Evolutionary conservation across 129 eudicot genomes (phyloP), one percentile per base, ranked within the genome.

Genomic region (Arctium lappa): DNA sequence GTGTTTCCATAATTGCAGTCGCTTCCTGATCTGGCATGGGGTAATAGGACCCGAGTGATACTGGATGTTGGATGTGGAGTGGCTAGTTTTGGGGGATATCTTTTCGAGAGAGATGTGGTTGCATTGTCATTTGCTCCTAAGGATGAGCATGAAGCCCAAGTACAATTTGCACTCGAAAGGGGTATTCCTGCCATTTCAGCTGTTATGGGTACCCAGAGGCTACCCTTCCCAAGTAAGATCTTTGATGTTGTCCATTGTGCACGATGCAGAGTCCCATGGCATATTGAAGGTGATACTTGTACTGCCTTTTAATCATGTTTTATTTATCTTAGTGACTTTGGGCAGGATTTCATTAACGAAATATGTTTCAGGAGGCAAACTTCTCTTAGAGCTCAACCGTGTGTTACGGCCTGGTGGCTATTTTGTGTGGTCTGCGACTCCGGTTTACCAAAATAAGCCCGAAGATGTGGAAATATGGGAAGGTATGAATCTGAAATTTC

Each of bases 351-450:
- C 34, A 38, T 69, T 69, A 12, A 62, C 48, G 44, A 27, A 5
- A 16, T 87, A 69, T 32, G 9, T 76, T 40, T 73, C 78, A 91
- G 95, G 95, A 2, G 95, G 95, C 63, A 91, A 83, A 71, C 92
- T 91, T 82, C 73, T 91, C 8, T 84, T 91, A 80, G 95, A 91
- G 80, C 90, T 91, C 56, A 87, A 91, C 60, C 95, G 95, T 76
- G 85, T 89, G 70, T 76, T 91, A 74, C 86, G 95, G 48, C 92
- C 95, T 73, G 95, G 95, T 73, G 95, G 95, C 34, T 89, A 87
- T 83, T 91, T 91, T 31, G 92, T 91, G n/a, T 91, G 95, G 95
- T 91, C 95, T 76, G 95, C 95, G 68, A 91, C 95, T 15, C 95
- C 95, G 0, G 95, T 91, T 85, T 91, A 91, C 81, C 82, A 85